Conservation (phyloP, 2,329 filamentous ascomycete genomes). For the Capronia americana region DNA sequence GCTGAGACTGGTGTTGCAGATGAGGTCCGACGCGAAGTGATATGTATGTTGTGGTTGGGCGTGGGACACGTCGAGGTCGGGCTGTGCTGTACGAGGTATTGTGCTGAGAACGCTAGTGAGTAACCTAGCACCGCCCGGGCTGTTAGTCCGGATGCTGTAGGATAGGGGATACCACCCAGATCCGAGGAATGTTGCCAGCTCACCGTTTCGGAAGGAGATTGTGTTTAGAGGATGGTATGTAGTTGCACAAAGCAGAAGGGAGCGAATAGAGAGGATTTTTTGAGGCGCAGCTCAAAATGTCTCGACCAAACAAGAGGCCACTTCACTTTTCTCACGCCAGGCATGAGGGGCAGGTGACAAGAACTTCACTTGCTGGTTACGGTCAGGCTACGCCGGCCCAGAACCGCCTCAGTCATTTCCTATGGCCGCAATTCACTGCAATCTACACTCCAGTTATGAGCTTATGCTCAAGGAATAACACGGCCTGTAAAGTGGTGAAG, state of each 20-base stretch:
- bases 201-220: neutral
- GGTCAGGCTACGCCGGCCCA: neutral
- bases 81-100: neutral
- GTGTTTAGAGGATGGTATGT: neutral
- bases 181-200: neutral
- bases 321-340: neutral
- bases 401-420: neutral
- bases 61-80: neutral
- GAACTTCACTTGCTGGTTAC: neutral
- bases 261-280: neutral
- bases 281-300: neutral
- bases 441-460: neutral
- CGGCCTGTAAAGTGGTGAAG: neutral
- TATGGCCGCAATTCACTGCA: neutral
- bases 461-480: neutral
- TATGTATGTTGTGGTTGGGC: slow-evolving; percentile 5
- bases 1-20: slow-evolving; percentile 2
- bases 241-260: neutral
- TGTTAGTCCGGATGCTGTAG: neutral
- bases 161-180: neutral
- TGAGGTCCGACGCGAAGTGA: slow-evolving; percentile 6
- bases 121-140: neutral
- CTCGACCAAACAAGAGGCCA: neutral
- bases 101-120: neutral
- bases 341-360: neutral